A percentile compares a stretch with the other conserved stretches of the same genome.
phyloP scores from a whole-genome alignment of 208 protist species.

The Leptomonas pyrrhocoris region DNA sequence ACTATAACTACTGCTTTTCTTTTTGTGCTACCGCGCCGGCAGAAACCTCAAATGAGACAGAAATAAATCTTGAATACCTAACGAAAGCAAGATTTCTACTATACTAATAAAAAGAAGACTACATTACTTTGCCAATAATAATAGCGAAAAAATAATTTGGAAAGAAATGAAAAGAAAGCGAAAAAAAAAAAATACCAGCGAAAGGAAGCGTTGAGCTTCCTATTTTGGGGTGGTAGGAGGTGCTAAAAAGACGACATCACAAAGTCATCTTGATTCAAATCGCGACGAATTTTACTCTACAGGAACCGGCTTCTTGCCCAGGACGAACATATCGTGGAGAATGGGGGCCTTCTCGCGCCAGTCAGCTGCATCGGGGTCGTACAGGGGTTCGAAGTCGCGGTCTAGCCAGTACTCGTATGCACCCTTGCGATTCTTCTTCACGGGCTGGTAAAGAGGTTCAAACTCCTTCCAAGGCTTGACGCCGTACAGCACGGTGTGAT shows the following conservation, averaged over 20 bases:
- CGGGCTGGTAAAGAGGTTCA: slow-evolving; percentile 88
- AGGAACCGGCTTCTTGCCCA: slow-evolving; percentile 85
- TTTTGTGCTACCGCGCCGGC: too few species aligned
- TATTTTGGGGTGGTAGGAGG: slow-evolving; percentile 9
- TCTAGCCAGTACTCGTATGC: slow-evolving; percentile 92
- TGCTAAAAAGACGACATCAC: slow-evolving; percentile 5
- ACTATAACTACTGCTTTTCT: too few species aligned
- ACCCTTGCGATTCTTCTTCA: slow-evolving; percentile 89
- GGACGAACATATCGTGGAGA: slow-evolving; percentile 89
- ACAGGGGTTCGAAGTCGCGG: slow-evolving; percentile 85
- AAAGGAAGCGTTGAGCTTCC: neutral
- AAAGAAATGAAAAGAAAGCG: slow-evolving; percentile 6
- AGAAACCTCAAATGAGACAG: slow-evolving; percentile 2
- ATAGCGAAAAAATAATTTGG: neutral
- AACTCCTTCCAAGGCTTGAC: slow-evolving; percentile 91
- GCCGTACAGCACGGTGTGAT: slow-evolving; percentile 87
- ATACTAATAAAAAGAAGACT: slow-evolving; percentile 16
- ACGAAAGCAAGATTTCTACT: slow-evolving; percentile 14
- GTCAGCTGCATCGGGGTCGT: slow-evolving; percentile 74
- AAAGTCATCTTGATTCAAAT: neutral
- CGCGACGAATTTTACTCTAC: slow-evolving; percentile 9
- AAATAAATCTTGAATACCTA: slow-evolving; percentile 31
- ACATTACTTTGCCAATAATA: slow-evolving; percentile 10
- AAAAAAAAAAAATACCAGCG: neutral
- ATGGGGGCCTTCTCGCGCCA: slow-evolving; percentile 88